Evolutionary conservation across 495 filamentous ascomycete species (phyloP), one percentile per base, ranked within the genome.

Genomic region (Neohortaea acidophila): DNA sequence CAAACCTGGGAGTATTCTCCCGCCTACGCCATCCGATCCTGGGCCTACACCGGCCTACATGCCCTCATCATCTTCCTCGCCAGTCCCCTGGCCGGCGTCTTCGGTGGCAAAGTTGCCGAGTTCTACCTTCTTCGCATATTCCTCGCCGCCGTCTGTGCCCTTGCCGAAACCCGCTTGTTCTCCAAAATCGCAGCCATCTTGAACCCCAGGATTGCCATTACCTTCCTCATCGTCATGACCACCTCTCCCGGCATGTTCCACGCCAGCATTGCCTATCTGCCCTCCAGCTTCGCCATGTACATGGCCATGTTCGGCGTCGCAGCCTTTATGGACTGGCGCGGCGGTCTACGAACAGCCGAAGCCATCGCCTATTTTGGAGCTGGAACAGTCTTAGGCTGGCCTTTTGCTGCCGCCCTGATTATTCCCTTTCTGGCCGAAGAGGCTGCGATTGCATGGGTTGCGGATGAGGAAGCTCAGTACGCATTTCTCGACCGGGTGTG

Each of bases 1-100:
- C 83, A 99, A 60, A 99, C 91, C 12, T 99, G 91, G 91, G 91
- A 99, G 57, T 99, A 96, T 60, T 93, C 87, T 0, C 91, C 91
- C 1, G 79, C 85, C 33, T 96, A 83, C 57, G 82, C 83, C 21
- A 93, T 99, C 51, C 78, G 91, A 38, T 94, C 84, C 62, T 99
- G 91, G 91, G 68, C 83, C 21, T 99, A 99, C 55, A 64, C 91
- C 19, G 74, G 66, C n/a, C 57, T 94, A 7, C 87, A 99, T 61
- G 81, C 84, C 32, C 49, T 77, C 26, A 57, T 80, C 30, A 76
- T 73, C 9, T 80, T 73, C 42, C 33, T 79, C 7, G 66, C 73
- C 13, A 70, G 77, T 6, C 47, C 82, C 9, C 51, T 84, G 3
- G 70, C 79, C 4, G 64, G 67, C 33, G 59, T 65, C 13, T 10